Evolutionary conservation across 73 alveolate genomes (phyloP).

Genomic region (Tetrahymena borealis): DNA sequence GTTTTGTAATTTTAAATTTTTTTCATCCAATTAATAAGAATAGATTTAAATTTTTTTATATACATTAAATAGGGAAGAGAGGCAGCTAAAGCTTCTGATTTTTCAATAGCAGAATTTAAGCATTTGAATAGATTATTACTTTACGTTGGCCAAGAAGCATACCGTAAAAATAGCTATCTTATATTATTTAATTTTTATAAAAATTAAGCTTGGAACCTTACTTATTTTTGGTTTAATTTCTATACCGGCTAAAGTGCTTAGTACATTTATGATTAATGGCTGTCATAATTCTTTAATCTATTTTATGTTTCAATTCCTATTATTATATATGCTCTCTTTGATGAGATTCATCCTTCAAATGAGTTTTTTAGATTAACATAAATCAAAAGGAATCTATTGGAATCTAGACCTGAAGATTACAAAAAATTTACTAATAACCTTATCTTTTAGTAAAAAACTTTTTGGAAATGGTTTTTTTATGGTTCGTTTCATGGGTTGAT

Average conservation of each 20-base stretch:
- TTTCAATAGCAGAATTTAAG: constrained; percentile 46
- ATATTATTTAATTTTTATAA: constrained; percentile 53
- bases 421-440: constrained; percentile 19
- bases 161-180: constrained; percentile 59
- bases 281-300: constrained; percentile 15
- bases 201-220: constrained; percentile 50
- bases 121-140: constrained; percentile 48
- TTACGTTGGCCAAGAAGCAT: constrained; percentile 59
- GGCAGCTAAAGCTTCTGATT: constrained; percentile 61
- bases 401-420: constrained; percentile 16
- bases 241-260: constrained; percentile 63
- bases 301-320: constrained; percentile 26
- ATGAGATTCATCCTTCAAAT: constrained; percentile 40
- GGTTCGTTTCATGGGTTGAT: constrained; percentile 25
- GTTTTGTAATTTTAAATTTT: no score
- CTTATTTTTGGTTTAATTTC: constrained; percentile 51
- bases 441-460: constrained; percentile 7
- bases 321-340: constrained; percentile 33
- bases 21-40: no score
- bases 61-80: constrained; percentile 42
- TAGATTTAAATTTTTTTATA: neutral
- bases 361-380: constrained; percentile 6
- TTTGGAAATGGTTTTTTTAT: constrained; percentile 36
- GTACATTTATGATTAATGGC: constrained; percentile 37
- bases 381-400: constrained; percentile 9